Conservation (phyloP, 2,329 filamentous ascomycete genomes). For the Endothia cerciana region DNA sequence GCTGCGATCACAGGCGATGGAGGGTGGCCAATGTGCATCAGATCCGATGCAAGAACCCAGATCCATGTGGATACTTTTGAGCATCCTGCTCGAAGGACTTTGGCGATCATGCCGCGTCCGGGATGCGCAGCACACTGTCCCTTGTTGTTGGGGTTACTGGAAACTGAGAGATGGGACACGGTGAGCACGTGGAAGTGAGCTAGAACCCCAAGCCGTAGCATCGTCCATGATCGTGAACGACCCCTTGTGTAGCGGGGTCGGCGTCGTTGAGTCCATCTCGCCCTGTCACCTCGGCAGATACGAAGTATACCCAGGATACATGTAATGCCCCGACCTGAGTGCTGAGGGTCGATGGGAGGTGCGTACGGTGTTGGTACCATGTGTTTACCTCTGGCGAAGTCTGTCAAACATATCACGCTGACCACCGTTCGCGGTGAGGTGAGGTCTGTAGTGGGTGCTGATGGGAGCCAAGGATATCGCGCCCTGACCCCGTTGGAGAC, state of each 20-base stretch:
- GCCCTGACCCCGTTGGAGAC: background rate
- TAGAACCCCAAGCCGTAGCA: too few species aligned
- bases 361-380: background rate
- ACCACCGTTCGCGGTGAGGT: too few species aligned
- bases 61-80: background rate
- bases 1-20: background rate
- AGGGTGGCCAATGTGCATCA: background rate
- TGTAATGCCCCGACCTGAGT: background rate
- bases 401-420: too few species aligned
- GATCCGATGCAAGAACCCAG: background rate
- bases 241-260: background rate
- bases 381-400: background rate
- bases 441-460: background rate
- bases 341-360: background rate
- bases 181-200: background rate
- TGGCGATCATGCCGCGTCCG: background rate
- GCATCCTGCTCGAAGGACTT: background rate
- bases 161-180: background rate
- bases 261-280: background rate
- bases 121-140: background rate
- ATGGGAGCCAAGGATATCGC: background rate
- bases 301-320: background rate
- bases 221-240: background rate
- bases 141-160: background rate
- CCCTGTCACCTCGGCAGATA: background rate